Conservation (phyloP, 2,329 filamentous ascomycete genomes). For the Dactylellina cionopaga region DNA sequence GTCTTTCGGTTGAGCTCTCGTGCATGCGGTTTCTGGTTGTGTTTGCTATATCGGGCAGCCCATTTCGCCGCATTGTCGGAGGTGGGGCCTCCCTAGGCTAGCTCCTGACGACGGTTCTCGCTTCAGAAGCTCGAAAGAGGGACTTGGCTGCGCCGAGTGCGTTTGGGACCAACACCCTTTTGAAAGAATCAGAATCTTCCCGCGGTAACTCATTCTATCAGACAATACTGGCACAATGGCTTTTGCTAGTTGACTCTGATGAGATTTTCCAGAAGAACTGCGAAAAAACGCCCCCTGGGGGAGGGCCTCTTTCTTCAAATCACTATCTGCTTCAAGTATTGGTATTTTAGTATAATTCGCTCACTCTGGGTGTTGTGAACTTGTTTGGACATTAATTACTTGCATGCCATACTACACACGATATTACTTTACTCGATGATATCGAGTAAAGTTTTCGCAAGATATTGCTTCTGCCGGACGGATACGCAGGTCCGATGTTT, state of each 20-base stretch:
- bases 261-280: conserved; percentile 7
- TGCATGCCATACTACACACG: too few relatives aligned
- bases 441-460: too few relatives aligned
- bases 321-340: conserved; percentile 39
- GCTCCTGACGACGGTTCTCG: conserved; percentile 53
- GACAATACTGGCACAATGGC: too few relatives aligned
- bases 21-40: conserved; percentile 10
- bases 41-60: conserved; percentile 36
- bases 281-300: neutral
- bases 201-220: conserved; percentile 24
- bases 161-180: conserved; percentile 49
- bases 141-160: conserved; percentile 52
- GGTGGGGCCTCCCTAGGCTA: conserved; percentile 35
- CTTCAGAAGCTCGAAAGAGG: conserved; percentile 51
- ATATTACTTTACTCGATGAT: too few relatives aligned
- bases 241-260: too few relatives aligned
- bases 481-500: conserved; percentile 11
- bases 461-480: conserved; percentile 22
- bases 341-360: conserved; percentile 21
- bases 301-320: conserved; percentile 20
- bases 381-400: conserved; percentile 22
- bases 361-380: conserved; percentile 20
- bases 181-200: conserved; percentile 31
- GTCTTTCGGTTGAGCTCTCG: neutral
- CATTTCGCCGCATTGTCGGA: conserved; percentile 49